phyloP scores from a whole-genome alignment of 2,329 filamentous ascomycete species.

The Pyrenochaeta sp. region DNA sequence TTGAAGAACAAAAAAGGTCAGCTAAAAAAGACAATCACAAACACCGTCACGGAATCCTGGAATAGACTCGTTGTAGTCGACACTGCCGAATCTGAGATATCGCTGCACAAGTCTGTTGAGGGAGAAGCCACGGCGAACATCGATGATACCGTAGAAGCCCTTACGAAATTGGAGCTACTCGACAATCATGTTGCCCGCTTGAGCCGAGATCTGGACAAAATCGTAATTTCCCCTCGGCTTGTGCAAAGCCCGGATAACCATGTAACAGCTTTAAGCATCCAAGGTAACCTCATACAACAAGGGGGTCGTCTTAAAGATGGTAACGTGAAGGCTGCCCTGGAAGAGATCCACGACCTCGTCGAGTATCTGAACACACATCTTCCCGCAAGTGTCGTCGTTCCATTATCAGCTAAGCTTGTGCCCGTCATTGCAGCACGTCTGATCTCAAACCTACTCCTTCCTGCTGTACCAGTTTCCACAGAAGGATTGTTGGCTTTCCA shows the following conservation, averaged over 20 bases:
- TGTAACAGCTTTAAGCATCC: slow-evolving; percentile 40
- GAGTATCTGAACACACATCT: slow-evolving; percentile 60
- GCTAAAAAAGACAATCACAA: slow-evolving; percentile 70
- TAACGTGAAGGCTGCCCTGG: slow-evolving; percentile 36
- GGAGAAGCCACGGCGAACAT: slow-evolving; percentile 37
- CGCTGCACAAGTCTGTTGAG: slow-evolving; percentile 61
- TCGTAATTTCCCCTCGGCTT: slow-evolving; percentile 68
- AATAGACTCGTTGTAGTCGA: slow-evolving; percentile 71
- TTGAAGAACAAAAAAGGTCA: slow-evolving; percentile 70
- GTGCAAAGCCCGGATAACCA: slow-evolving; percentile 42
- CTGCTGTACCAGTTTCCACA: slow-evolving; percentile 77
- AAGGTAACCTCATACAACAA: slow-evolving; percentile 45
- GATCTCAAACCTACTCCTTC: slow-evolving; percentile 76
- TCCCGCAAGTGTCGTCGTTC: slow-evolving; percentile 56
- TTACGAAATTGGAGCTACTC: slow-evolving; percentile 48
- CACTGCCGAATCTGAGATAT: slow-evolving; percentile 61
- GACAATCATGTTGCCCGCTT: slow-evolving; percentile 64
- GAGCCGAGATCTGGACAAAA: slow-evolving; percentile 68
- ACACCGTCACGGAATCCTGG: slow-evolving; percentile 76
- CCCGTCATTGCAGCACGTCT: slow-evolving; percentile 72
- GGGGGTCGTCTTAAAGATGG: slow-evolving; percentile 34
- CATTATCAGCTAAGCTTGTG: slow-evolving; percentile 74
- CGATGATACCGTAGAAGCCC: slow-evolving; percentile 43
- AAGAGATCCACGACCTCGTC: slow-evolving; percentile 51
- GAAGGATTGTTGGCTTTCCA: slow-evolving; percentile 76